Evolutionary conservation across 164 flowering plant genomes (phyloP), one percentile per base, ranked within the genome.

Genomic region (Buxus sempervirens): DNA sequence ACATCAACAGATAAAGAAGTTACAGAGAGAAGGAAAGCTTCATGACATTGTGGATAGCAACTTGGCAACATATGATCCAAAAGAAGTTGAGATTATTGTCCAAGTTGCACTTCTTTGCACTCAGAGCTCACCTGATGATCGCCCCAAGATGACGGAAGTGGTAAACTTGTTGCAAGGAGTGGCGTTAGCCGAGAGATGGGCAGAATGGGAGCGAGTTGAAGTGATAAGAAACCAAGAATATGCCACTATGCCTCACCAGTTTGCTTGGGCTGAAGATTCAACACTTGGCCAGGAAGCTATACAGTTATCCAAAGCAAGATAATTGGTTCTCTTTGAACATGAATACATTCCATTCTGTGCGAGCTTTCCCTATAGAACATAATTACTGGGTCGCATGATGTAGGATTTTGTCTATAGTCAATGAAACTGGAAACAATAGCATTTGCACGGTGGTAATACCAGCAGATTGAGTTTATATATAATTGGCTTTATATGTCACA

Each of bases 101-200:
- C 88, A 85, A 67, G 90, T 93, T 28, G 96, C 98, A 56, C 69
- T 93, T 72, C 83, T 93, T 12, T 93, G 98, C 87, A 89, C 95
- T n/a, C 98, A 93, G 70, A 76, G 81, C 78, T 79, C 80, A 36
- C 96, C 96, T 0, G 96, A 90, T 69, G 86, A 88, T 38, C 90
- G 98, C 24, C 98, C 98, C 20, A 83, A 68, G 53, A 93, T 93
- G 96, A 69, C 84, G 42, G 85, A 90, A 72, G 91, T 93, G 63
- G 90, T 88, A 55, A 76, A 67, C 57, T 78, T 93, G 91, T 83
- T 93, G 67, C 80, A 82, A 66, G 96, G 95, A 51, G 87, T 67
- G 9, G 95, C 88, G 48, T 80, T 93, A 55, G 79, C 83, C 0
- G 88, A 85, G 74, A 76, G 86, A 74, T 93, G 96, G 96, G 85